Conservation (phyloP, 2,329 filamentous ascomycete species). For the Trichoderma sp. region DNA sequence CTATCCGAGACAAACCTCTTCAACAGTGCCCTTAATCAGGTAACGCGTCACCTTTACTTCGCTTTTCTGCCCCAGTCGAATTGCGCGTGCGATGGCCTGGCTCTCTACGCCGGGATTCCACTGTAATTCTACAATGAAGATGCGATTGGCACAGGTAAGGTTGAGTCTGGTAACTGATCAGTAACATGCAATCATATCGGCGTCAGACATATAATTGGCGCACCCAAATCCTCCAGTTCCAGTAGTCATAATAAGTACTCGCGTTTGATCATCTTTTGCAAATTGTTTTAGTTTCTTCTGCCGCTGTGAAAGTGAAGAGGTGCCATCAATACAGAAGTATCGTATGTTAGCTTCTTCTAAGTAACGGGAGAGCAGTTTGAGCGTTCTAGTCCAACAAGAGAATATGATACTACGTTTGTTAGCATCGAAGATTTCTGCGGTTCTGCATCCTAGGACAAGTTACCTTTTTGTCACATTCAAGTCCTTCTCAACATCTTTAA, state of each 20-base stretch:
- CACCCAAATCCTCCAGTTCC: slow-evolving; percentile 57
- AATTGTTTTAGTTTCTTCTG: slow-evolving; percentile 48
- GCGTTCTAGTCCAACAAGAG: slow-evolving; percentile 51
- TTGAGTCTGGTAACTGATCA: slow-evolving; percentile 46
- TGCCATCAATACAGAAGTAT: slow-evolving; percentile 51
- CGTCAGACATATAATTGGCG: slow-evolving; percentile 8
- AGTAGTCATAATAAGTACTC: slow-evolving; percentile 51
- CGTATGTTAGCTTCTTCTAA: slow-evolving; percentile 37
- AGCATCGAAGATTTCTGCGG: slow-evolving; percentile 10
- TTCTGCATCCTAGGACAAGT: slow-evolving; percentile 20
- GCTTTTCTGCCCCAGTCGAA: slow-evolving; percentile 51
- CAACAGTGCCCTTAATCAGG: slow-evolving; percentile 47
- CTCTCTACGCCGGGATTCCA: slow-evolving; percentile 59
- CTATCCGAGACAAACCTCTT: slow-evolving; percentile 43
- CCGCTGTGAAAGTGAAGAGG: slow-evolving; percentile 42
- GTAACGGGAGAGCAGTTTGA: slow-evolving; percentile 43
- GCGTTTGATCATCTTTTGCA: slow-evolving; percentile 29
- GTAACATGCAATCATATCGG: no score
- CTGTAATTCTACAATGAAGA: slow-evolving; percentile 58
- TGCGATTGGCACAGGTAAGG: slow-evolving; percentile 51
- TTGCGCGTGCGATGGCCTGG: slow-evolving; percentile 55
- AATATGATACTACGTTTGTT: slow-evolving; percentile 47
- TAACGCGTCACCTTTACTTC: slow-evolving; percentile 52
- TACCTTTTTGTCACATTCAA: slow-evolving; percentile 18
- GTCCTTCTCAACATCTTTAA: slow-evolving; percentile 38